These are phyloP conservation scores for Hordeum pubiflorum DNA, from an alignment of 202 grass and related monocot species.

Conservation along the genomic window DNA sequence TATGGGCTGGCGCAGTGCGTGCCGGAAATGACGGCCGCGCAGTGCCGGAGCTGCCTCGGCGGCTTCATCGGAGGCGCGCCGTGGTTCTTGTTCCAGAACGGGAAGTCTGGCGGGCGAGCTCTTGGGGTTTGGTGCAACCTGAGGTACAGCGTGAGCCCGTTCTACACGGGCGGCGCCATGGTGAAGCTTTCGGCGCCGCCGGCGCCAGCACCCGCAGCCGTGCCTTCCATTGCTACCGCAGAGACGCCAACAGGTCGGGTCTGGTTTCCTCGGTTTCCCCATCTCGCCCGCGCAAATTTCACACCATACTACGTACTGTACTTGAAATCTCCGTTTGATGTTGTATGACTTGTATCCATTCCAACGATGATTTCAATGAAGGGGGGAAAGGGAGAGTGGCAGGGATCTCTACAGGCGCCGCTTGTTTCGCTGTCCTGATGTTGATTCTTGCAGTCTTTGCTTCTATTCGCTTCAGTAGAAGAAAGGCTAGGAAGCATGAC, in stretches of 20 bases:
- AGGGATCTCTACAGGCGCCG: constrained; percentile 18
- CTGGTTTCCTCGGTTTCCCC: background rate
- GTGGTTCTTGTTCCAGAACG: background rate
- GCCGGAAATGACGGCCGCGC: constrained; percentile 24
- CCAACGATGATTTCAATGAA: background rate
- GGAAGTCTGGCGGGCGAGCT: background rate
- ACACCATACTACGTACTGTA: no score
- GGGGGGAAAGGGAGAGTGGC: constrained; percentile 21
- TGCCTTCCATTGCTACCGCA: background rate
- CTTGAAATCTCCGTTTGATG: background rate
- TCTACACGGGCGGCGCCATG: constrained; percentile 34
- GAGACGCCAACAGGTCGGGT: background rate
- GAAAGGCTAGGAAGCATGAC: constrained; percentile 3
- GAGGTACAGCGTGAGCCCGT: constrained; percentile 38
- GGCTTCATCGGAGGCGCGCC: background rate
- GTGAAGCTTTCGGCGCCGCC: constrained; percentile 31
- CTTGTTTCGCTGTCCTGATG: constrained; percentile 9
- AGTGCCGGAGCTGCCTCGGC: constrained; percentile 41
- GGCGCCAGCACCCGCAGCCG: background rate
- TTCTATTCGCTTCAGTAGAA: constrained; percentile 25
- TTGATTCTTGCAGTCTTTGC: constrained; percentile 18
- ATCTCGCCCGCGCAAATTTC: background rate
- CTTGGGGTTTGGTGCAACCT: constrained; percentile 36
- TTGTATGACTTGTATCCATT: constrained; percentile 4
- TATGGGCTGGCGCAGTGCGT: constrained; percentile 60